These are phyloP conservation scores for Harringtonia lauricola DNA, from an alignment of 2,329 filamentous ascomycete species.

Conservation along the genomic window DNA sequence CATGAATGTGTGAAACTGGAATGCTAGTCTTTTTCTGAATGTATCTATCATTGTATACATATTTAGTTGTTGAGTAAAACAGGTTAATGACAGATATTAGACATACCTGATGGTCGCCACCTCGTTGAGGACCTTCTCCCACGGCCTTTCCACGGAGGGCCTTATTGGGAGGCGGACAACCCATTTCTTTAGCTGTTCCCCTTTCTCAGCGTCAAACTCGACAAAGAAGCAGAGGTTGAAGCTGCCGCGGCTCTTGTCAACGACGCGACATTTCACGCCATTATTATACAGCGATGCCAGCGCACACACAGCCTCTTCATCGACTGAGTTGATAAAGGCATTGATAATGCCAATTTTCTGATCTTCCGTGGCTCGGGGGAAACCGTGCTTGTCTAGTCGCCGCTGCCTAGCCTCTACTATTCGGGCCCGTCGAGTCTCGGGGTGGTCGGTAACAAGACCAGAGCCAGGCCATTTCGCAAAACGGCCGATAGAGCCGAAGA, in stretches of 20 bases:
- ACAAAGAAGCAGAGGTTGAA: slow-evolving; percentile 6
- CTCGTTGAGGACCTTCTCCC: slow-evolving; percentile 17
- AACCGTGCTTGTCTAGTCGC: slow-evolving; percentile 1
- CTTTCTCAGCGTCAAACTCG: slow-evolving; percentile 2
- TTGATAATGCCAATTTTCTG: slow-evolving; percentile 1
- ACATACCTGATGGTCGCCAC: slow-evolving; percentile 15
- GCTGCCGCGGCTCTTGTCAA: neutral
- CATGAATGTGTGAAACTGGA: slow-evolving; percentile 13
- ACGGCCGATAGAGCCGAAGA: no score
- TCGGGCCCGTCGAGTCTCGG: neutral
- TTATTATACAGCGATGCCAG: slow-evolving; percentile 2
- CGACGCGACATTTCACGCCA: neutral
- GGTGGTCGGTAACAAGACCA: neutral
- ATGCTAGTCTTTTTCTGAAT: slow-evolving; percentile 12
- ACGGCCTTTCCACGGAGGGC: slow-evolving; percentile 11
- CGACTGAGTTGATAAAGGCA: slow-evolving; percentile 1
- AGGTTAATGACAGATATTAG: neutral
- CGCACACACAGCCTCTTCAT: slow-evolving; percentile 3
- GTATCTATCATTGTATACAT: neutral
- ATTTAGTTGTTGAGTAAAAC: no score
- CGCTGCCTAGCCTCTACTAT: neutral
- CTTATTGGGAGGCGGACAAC: slow-evolving; percentile 16
- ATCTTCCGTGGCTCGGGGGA: slow-evolving; percentile 1
- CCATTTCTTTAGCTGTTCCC: slow-evolving; percentile 9
- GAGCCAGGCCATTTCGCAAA: no score